Evolutionary conservation across 2,329 filamentous ascomycete species (phyloP), one percentile per base, ranked within the genome.

Genomic region (Calonectria pseudoturangicola): DNA sequence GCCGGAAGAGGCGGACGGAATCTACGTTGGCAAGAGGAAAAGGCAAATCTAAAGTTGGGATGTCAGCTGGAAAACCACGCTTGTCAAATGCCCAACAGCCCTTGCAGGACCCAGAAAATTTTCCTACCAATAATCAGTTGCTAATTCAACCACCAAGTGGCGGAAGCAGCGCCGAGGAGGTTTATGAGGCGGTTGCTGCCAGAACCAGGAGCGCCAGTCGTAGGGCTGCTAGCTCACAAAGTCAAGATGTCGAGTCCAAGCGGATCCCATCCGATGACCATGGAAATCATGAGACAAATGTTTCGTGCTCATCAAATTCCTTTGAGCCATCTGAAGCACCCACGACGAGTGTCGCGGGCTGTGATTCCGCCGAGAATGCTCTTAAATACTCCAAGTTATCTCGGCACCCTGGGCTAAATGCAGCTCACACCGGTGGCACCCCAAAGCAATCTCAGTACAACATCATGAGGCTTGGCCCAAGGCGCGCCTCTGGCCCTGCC

Each of bases 381-480:
- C 10, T 9, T 48, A 13, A 9, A 48, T 13, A 8, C 4, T 10
- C 27, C 27, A 33, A 33, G 4, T 7, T 33, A 54, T 12, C 48
- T 25, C 6, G 12, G 10, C 7, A 15, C 48, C 28, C 50, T 18
- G 28, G 10, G 18, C 45, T 9, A 48, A 48, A 13, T 8, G n/a
- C 5, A 25, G n/a, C 45, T 13, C 45, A 13, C 7, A 9, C n/a
- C 10, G 21, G n/a, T 27, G 15, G 15, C 12, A 10, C 25, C 21
- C 18, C 12, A 10, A 30, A 30, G 21, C 45, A 18, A 12, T 5
- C 50, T 6, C 80, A 76, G 0, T 75, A 74, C 72, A 75, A 78
- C 1, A 43, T 50, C 2, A 4, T 4, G 28, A 27, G 50, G 5
- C 18, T 27, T 30, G 50, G 50, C 12, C 28, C 28, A 27, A 27